phyloP scores from a whole-genome alignment of 768 basidiomycete genomes.

The Floccularia luteovirens region DNA sequence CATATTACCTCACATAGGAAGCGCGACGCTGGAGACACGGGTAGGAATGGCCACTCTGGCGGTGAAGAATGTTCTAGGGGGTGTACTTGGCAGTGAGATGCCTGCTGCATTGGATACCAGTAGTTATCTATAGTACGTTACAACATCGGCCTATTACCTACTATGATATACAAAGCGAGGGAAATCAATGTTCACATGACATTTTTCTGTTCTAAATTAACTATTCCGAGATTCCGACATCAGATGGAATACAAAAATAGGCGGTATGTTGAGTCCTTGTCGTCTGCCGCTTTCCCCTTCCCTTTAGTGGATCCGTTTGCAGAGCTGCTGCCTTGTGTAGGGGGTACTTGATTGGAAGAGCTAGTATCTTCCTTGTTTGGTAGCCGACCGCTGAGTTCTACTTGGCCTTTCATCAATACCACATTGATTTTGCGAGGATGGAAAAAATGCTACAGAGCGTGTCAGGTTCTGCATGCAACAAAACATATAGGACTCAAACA shows the following conservation, averaged over 20 bases:
- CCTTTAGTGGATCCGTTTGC: neutral
- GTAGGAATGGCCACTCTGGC: constrained; percentile 76
- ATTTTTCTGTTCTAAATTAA: too few relatives aligned
- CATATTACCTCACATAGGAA: constrained; percentile 86
- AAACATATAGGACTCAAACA: constrained; percentile 20
- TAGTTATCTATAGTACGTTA: neutral
- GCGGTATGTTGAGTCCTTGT: constrained; percentile 7
- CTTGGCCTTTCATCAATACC: constrained; percentile 24
- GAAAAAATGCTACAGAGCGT: constrained; percentile 37
- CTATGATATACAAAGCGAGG: too few relatives aligned
- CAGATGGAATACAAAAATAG: constrained; percentile 9
- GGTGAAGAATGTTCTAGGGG: constrained; percentile 60
- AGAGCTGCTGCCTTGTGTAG: neutral
- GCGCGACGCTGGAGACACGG: constrained; percentile 82
- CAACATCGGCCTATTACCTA: too few relatives aligned
- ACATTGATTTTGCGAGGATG: constrained; percentile 35
- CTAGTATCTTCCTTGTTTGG: constrained; percentile 4
- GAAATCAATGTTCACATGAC: too few relatives aligned
- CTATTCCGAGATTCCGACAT: too few relatives aligned
- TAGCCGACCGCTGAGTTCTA: constrained; percentile 12
- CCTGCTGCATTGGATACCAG: constrained; percentile 33
- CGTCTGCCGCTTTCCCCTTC: neutral
- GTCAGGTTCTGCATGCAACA: neutral
- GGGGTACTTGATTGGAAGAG: too few relatives aligned
- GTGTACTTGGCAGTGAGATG: constrained; percentile 43